phyloP scores from a whole-genome alignment of 75 land plant species.

The Ceratopteris richardii region DNA sequence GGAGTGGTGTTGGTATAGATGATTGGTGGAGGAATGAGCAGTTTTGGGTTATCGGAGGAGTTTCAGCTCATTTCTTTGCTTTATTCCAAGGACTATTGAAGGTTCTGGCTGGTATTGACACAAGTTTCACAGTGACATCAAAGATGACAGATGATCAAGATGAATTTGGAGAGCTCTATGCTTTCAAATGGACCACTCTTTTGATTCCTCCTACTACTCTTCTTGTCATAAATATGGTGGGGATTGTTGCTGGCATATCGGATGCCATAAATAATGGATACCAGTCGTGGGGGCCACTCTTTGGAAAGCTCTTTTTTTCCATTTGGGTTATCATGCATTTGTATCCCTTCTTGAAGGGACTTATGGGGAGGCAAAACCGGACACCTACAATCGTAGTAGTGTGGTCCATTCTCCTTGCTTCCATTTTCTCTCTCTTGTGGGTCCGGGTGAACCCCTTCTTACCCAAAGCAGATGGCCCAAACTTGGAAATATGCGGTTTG shows the following conservation, averaged over 20 bases:
- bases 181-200: constrained; percentile 62
- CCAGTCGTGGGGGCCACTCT: constrained; percentile 70
- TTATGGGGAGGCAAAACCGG: constrained; percentile 57
- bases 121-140: constrained; percentile 70
- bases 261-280: constrained; percentile 72
- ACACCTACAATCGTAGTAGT: constrained; percentile 64
- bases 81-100: constrained; percentile 72
- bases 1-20: constrained; percentile 68
- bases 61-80: constrained; percentile 67
- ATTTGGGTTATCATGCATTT: constrained; percentile 71
- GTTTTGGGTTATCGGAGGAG: constrained; percentile 84
- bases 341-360: constrained; percentile 73
- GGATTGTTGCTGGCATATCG: constrained; percentile 51
- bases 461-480: constrained; percentile 40
- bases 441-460: constrained; percentile 72
- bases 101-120: constrained; percentile 65
- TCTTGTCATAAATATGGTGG: constrained; percentile 54
- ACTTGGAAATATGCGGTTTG: constrained; percentile 55
- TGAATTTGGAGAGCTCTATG: constrained; percentile 52
- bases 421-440: constrained; percentile 72
- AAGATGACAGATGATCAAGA: constrained; percentile 53
- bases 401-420: constrained; percentile 73
- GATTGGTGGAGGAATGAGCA: constrained; percentile 90
- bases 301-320: constrained; percentile 65
- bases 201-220: constrained; percentile 58